These are phyloP conservation scores for Scopulariopsis brevicaulis DNA, from an alignment of 2,329 filamentous ascomycete species.

Conservation along the genomic window DNA sequence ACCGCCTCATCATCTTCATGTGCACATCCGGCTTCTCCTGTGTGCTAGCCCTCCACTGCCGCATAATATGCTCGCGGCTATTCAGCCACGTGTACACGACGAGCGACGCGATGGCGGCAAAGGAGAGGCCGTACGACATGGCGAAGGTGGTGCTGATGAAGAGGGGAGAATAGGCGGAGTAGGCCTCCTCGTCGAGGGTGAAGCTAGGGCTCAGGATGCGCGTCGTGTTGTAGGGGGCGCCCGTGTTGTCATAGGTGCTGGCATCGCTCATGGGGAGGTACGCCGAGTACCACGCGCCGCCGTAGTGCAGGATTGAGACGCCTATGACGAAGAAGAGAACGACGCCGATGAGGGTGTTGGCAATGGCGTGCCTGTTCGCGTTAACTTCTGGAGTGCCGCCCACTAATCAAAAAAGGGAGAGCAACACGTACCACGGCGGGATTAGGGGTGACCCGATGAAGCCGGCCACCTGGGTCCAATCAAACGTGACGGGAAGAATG, in stretches of 20 bases:
- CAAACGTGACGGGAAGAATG: constrained; percentile 61
- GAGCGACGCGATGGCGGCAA: constrained; percentile 58
- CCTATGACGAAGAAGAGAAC: constrained; percentile 53
- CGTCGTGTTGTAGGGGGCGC: constrained; percentile 49
- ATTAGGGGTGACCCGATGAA: constrained; percentile 59
- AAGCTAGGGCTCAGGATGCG: constrained; percentile 50
- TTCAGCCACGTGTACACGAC: constrained; percentile 58
- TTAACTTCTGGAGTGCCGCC: neutral
- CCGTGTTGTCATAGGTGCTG: constrained; percentile 61
- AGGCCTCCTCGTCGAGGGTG: constrained; percentile 51
- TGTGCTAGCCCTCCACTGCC: constrained; percentile 46
- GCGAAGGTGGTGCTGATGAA: constrained; percentile 64
- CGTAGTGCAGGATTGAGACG: constrained; percentile 51
- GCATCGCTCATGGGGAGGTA: constrained; percentile 62
- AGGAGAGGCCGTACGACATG: constrained; percentile 58
- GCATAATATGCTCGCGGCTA: constrained; percentile 55
- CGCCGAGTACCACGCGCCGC: constrained; percentile 49
- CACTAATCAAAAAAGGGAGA: neutral
- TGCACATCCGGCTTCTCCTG: constrained; percentile 51
- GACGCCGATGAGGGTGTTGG: constrained; percentile 59
- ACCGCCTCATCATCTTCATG: constrained; percentile 53
- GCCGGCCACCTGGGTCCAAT: constrained; percentile 64
- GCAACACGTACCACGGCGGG: constrained; percentile 45
- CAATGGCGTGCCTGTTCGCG: constrained; percentile 49
- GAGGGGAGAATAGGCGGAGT: constrained; percentile 55